Conservation (phyloP, 768 basidiomycete genomes). For the Paxillus ammoniavirescens region DNA sequence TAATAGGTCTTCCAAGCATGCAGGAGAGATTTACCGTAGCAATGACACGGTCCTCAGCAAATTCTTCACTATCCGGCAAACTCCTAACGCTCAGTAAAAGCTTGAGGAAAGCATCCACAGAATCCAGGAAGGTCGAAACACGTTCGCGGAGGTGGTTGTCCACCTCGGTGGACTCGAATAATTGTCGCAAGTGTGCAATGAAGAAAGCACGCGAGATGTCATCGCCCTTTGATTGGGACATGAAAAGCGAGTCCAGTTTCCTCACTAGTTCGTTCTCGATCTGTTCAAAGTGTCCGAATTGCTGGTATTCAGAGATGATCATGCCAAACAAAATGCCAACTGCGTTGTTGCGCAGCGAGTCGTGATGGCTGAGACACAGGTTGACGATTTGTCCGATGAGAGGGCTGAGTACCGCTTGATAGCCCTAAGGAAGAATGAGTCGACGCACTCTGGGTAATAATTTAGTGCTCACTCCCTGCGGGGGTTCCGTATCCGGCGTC, state of each 20-base stretch:
- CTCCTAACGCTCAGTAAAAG: conserved; percentile 83
- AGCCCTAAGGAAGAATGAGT: conserved; percentile 50
- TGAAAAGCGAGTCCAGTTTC: conserved; percentile 87
- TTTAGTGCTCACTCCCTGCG: conserved; percentile 63
- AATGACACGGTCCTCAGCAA: conserved; percentile 90
- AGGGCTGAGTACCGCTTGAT: conserved; percentile 78
- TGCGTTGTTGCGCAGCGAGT: conserved; percentile 84
- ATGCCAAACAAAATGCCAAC: conserved; percentile 93
- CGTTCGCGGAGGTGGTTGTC: conserved; percentile 77
- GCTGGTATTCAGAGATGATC: conserved; percentile 90
- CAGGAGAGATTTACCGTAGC: conserved; percentile 59
- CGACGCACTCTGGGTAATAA: neutral
- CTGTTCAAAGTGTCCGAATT: conserved; percentile 78
- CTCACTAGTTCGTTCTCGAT: conserved; percentile 94
- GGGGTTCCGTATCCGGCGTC: conserved; percentile 43
- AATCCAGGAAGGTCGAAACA: conserved; percentile 80
- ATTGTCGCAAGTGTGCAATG: conserved; percentile 80
- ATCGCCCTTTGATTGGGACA: conserved; percentile 89
- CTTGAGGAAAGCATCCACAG: conserved; percentile 91
- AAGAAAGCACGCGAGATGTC: conserved; percentile 93
- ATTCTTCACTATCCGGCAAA: conserved; percentile 91
- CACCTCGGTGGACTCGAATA: conserved; percentile 85
- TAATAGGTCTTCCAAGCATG: neutral
- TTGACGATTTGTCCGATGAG: conserved; percentile 90
- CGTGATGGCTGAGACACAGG: conserved; percentile 92